Conservation (phyloP, 306 rosid species). For the Lathyrus aphaca region DNA sequence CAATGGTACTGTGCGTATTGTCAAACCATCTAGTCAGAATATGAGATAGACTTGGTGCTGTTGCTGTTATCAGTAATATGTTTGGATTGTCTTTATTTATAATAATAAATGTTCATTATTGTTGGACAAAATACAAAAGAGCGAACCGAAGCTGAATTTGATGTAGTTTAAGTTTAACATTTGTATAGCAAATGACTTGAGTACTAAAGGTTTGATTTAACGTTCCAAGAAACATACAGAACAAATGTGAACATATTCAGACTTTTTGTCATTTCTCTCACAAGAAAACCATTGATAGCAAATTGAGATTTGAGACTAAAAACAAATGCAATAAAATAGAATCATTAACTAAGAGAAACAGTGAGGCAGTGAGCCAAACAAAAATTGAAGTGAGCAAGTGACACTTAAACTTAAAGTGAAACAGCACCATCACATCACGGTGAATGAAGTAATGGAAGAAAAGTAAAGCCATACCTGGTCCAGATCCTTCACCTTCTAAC, state of each 20-base stretch:
- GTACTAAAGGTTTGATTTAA: conserved; percentile 15
- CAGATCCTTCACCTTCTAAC: conserved; percentile 45
- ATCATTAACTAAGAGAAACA: conserved; percentile 29
- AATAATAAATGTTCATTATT: conserved; percentile 8
- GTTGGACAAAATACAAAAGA: conserved; percentile 6
- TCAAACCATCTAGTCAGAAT: conserved; percentile 25
- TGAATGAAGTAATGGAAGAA: conserved; percentile 24
- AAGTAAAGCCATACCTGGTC: conserved; percentile 47
- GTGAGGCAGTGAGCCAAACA: not conserved
- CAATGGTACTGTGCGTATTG: not conserved
- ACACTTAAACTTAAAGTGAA: conserved; percentile 30
- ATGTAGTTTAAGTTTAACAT: conserved; percentile 25
- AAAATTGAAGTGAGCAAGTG: conserved; percentile 17
- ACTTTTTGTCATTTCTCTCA: not conserved
- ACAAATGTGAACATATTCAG: conserved; percentile 18
- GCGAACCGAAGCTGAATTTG: not conserved
- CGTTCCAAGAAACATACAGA: conserved; percentile 23
- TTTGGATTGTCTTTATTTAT: conserved; percentile 29
- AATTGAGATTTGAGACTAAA: conserved; percentile 27
- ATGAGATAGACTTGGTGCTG: not conserved
- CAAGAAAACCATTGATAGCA: not conserved
- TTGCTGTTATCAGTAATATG: not conserved
- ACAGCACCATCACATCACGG: conserved; percentile 32
- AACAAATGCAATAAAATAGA: conserved; percentile 26
- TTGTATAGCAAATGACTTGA: not conserved